phyloP scores from a whole-genome alignment of 2,329 filamentous ascomycete species.

The Arthroderma sp. region DNA sequence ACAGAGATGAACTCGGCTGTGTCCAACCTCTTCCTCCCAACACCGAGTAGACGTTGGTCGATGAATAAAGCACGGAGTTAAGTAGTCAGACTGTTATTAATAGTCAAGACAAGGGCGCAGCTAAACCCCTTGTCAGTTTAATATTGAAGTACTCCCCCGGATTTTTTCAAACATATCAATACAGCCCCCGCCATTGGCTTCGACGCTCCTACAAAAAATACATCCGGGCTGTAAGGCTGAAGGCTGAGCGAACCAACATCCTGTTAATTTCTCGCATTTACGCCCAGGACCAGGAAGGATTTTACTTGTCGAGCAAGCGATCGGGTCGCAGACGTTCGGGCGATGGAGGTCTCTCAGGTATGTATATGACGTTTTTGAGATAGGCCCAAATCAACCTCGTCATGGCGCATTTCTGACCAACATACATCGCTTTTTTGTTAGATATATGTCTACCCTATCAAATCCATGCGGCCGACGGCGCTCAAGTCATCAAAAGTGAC shows the following conservation, averaged over 20 bases:
- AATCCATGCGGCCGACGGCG: conserved; percentile 52
- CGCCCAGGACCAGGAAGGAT: background rate
- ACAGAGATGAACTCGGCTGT: background rate
- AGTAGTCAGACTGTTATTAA: background rate
- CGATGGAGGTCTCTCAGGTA: conserved; percentile 7
- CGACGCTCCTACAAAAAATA: too few relatives aligned
- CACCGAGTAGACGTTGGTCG: background rate
- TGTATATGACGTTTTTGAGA: too few relatives aligned
- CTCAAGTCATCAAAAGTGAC: conserved; percentile 45
- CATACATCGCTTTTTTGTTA: conserved; percentile 20
- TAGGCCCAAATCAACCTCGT: too few relatives aligned
- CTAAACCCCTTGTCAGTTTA: background rate
- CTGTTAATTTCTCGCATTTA: background rate
- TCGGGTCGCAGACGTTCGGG: background rate
- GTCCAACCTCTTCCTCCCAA: too few relatives aligned
- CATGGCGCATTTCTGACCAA: too few relatives aligned
- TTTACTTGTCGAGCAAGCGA: background rate
- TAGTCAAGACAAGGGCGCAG: background rate
- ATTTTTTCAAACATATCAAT: background rate
- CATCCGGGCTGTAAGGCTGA: background rate
- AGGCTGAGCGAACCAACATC: background rate
- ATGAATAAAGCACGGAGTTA: background rate
- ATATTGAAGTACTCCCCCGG: too few relatives aligned
- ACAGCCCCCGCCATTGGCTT: too few relatives aligned
- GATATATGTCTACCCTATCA: conserved; percentile 64